These are phyloP conservation scores for Fusarium burgessii DNA, from an alignment of 2,329 filamentous ascomycete genomes.

Conservation along the genomic window DNA sequence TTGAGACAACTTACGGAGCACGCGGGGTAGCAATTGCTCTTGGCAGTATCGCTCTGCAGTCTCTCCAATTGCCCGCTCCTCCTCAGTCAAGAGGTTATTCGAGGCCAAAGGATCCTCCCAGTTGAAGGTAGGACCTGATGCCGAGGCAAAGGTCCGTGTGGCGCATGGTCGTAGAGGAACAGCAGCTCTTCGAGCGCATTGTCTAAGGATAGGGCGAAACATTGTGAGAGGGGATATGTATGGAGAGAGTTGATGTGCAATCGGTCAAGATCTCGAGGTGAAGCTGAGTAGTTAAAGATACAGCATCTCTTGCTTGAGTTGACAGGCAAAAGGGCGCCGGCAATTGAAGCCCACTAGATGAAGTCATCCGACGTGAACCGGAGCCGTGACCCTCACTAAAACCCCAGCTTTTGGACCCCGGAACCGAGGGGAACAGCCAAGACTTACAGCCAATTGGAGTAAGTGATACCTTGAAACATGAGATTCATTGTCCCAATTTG, in stretches of 20 bases:
- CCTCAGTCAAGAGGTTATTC: constrained; percentile 83
- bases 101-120: constrained; percentile 91
- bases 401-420: constrained; percentile 45
- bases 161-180: constrained; percentile 43
- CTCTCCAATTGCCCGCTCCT: constrained; percentile 89
- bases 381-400: constrained; percentile 35
- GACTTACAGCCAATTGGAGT: constrained; percentile 16
- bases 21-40: constrained; percentile 84
- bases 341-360: constrained; percentile 42
- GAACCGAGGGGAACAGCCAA: constrained; percentile 37
- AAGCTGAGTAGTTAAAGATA: constrained; percentile 34
- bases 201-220: constrained; percentile 50
- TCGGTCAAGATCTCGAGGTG: not conserved
- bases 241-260: not conserved
- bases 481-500: constrained; percentile 23
- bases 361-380: constrained; percentile 51
- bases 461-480: constrained; percentile 15
- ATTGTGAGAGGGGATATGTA: constrained; percentile 33
- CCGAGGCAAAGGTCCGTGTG: constrained; percentile 53
- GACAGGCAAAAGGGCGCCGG: constrained; percentile 35
- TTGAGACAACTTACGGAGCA: constrained; percentile 72
- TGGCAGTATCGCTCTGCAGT: constrained; percentile 96
- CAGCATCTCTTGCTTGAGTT: constrained; percentile 22
- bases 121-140: constrained; percentile 69
- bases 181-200: constrained; percentile 43